phyloP scores from a whole-genome alignment of 768 basidiomycete genomes.

The Mycena maculata region DNA sequence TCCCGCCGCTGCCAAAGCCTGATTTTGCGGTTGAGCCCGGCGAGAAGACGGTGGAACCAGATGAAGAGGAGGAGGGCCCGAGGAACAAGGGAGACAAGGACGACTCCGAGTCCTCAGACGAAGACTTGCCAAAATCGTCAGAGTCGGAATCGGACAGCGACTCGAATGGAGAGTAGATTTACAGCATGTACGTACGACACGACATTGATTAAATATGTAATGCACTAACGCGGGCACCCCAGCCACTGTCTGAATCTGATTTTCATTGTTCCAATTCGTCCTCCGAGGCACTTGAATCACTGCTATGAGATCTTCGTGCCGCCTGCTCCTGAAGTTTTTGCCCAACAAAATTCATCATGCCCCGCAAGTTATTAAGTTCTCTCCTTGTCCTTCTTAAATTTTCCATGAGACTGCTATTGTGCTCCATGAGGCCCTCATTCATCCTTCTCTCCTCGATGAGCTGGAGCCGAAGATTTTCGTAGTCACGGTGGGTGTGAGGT shows the following conservation, averaged over 20 bases:
- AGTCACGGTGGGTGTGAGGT: background rate
- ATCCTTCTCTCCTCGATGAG: background rate
- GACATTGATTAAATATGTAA: background rate
- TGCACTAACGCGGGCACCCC: background rate
- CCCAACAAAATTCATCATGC: background rate
- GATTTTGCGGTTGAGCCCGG: background rate
- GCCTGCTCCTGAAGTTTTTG: background rate
- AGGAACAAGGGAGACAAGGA: no score
- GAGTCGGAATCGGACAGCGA: background rate
- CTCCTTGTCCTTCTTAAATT: background rate
- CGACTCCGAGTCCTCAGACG: no score
- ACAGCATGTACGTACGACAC: background rate
- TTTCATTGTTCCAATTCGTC: background rate
- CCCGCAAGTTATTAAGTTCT: background rate
- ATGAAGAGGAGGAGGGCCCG: background rate
- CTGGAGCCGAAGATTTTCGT: background rate
- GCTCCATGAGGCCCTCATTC: background rate
- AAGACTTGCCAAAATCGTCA: no score
- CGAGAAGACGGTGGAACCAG: background rate
- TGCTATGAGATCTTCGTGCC: background rate
- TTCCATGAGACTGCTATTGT: background rate
- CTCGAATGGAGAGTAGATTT: background rate
- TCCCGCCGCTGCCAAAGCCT: constrained; percentile 12
- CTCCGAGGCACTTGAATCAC: background rate
- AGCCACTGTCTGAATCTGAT: background rate